Evolutionary conservation across 305 asterid species (phyloP).

Genomic region (Rubia balearica): DNA sequence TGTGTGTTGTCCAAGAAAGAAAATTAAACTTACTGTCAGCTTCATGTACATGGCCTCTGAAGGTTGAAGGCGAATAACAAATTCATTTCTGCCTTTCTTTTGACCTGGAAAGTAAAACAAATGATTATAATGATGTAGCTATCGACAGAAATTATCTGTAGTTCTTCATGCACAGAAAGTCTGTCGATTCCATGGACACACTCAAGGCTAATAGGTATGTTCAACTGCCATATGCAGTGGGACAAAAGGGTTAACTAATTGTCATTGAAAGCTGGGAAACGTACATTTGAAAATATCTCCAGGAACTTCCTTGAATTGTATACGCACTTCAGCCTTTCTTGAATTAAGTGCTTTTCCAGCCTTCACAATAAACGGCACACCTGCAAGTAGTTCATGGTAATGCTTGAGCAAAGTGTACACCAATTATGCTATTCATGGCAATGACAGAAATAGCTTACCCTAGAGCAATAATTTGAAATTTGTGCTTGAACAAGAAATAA

Average conservation of each 20-base stretch:
- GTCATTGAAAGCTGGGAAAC: constrained; percentile 20
- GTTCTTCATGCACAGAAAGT: neutral
- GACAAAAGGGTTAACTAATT: neutral
- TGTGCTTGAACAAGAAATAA: neutral
- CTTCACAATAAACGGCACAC: constrained; percentile 92
- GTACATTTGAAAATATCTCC: constrained; percentile 81
- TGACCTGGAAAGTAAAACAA: constrained; percentile 36
- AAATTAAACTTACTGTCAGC: constrained; percentile 47
- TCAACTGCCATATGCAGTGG: neutral
- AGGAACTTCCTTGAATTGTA: constrained; percentile 96
- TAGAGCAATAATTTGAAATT: neutral
- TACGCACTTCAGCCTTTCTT: constrained; percentile 87
- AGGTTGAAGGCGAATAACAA: constrained; percentile 91
- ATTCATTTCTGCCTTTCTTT: constrained; percentile 85
- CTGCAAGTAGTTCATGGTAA: constrained; percentile 33
- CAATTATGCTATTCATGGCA: neutral
- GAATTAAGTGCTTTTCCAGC: constrained; percentile 96
- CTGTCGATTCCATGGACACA: neutral
- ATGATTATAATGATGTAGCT: constrained; percentile 1
- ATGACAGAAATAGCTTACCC: neutral
- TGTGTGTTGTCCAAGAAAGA: neutral
- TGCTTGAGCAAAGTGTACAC: neutral
- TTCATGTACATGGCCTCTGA: constrained; percentile 94
- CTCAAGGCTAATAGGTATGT: neutral
- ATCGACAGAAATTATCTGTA: neutral